Base-by-base conservation (phyloP, 495 filamentous ascomycete species). In the Penicillium arizonense region DNA sequence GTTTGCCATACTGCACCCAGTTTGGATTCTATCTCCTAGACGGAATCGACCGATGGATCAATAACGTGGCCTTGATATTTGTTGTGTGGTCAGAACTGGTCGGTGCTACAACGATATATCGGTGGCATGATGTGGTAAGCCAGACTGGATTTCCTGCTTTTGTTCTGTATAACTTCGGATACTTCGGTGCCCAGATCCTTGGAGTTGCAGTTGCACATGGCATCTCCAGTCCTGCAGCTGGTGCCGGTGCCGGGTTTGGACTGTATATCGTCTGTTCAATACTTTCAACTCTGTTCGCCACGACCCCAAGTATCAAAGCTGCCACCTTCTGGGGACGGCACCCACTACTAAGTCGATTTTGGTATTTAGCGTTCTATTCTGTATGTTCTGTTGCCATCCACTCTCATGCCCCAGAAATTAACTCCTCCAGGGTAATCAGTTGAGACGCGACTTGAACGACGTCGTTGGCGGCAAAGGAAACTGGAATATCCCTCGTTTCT, bases 401-500 rank as follows among this genome's bases (percentile, higher is more conserved):
- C 6, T 14, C 20, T 7, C 5, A 9, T 12, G 18, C 18, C 18
- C 18, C 18, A 13, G 12, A 18, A 32, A 40, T 42, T 41, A 35
- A 43, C 14, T 14, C 2, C 4, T 14, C 0, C 39, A 62, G 62
- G 62, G 59, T 36, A 62, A 65, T 46, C 62, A 62, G 51, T 32
- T 65, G 6, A 52, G 62, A 23, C 62, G 59, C 21, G 59, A 65
- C 42, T 45, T 65, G 1, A 62, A 65, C 11, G 32, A 10, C 3
- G 49, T 62, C 6, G 46, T 65, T 36, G 62, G 62, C 10, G 53
- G 56, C 8, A 62, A 64, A 49, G 59, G 60, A 10, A 74, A 74
- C 47, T 73, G 70, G 72, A 62, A 57, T 2, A 74, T 76, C 24
- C 71, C 70, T 38, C 40, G 18, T 21, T 64, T 72, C 56, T 62